phyloP scores from a whole-genome alignment of 768 basidiomycete species.

The Russula sp. region DNA sequence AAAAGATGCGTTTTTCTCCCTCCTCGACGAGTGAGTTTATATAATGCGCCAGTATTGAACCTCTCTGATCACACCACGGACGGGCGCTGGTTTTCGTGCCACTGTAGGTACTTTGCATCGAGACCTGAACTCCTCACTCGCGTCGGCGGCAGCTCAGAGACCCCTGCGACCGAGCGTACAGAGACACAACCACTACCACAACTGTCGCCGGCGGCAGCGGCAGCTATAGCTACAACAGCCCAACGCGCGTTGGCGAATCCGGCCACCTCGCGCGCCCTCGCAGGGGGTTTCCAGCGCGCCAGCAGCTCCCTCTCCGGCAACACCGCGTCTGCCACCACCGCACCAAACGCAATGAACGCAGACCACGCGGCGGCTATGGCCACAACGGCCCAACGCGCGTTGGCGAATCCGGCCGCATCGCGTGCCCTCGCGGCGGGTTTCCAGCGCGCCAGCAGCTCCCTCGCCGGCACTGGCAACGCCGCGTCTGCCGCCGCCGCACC shows the following conservation, averaged over 20 bases:
- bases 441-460: background rate
- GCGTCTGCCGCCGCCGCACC: background rate
- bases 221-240: conserved; percentile 16
- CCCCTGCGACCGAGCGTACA: background rate
- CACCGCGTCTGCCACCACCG: background rate
- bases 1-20: conserved; percentile 75
- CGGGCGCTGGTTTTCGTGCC: background rate
- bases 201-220: background rate
- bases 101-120: conserved; percentile 23
- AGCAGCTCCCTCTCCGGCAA: background rate
- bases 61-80: background rate
- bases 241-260: conserved; percentile 29
- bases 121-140: conserved; percentile 23
- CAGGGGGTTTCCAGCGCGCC: conserved; percentile 9
- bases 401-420: conserved; percentile 18
- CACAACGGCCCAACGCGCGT: conserved; percentile 28
- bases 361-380: background rate
- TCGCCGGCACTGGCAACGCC: background rate
- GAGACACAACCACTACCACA: background rate
- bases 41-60: conserved; percentile 7
- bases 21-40: conserved; percentile 65
- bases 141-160: background rate
- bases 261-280: conserved; percentile 3
- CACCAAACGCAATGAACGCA: background rate
- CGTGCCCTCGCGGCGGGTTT: conserved; percentile 7